Evolutionary conservation across 106 monocot genomes (phyloP).

Genomic region (Narthecium ossifragum): DNA sequence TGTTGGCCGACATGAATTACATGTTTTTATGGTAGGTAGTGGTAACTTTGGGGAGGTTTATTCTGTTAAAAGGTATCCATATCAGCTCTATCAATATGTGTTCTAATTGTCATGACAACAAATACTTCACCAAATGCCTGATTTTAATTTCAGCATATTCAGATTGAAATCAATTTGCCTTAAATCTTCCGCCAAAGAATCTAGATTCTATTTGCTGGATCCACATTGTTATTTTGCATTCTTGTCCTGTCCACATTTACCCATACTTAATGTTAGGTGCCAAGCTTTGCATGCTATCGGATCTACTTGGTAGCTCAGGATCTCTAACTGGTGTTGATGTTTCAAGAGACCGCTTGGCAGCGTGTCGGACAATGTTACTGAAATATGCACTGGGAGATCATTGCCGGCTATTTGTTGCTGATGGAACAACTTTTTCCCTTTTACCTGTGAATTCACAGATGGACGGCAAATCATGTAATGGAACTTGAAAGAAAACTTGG

Average conservation of each 20-base stretch:
- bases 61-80: too few relatives aligned
- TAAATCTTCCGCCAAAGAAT: too few relatives aligned
- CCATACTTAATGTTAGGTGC: slow-evolving; percentile 42
- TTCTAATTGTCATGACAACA: too few relatives aligned
- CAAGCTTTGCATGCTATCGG: slow-evolving; percentile 91
- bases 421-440: slow-evolving; percentile 84
- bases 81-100: too few relatives aligned
- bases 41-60: too few relatives aligned
- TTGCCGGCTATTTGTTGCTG: slow-evolving; percentile 86
- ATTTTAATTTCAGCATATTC: too few relatives aligned
- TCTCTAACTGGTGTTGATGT: slow-evolving; percentile 92
- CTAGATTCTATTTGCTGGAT: too few relatives aligned
- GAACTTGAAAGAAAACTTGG: background rate
- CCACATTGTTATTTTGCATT: too few relatives aligned
- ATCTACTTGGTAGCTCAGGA: slow-evolving; percentile 68
- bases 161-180: too few relatives aligned
- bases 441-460: slow-evolving; percentile 39
- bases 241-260: background rate
- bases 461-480: slow-evolving; percentile 26
- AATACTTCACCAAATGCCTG: too few relatives aligned
- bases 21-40: too few relatives aligned
- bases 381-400: slow-evolving; percentile 72
- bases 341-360: slow-evolving; percentile 74
- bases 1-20: too few relatives aligned
- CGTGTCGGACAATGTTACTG: slow-evolving; percentile 84